Conservation (phyloP, 2,329 filamentous ascomycete genomes). For the Fusarium tanahbumbuense region DNA sequence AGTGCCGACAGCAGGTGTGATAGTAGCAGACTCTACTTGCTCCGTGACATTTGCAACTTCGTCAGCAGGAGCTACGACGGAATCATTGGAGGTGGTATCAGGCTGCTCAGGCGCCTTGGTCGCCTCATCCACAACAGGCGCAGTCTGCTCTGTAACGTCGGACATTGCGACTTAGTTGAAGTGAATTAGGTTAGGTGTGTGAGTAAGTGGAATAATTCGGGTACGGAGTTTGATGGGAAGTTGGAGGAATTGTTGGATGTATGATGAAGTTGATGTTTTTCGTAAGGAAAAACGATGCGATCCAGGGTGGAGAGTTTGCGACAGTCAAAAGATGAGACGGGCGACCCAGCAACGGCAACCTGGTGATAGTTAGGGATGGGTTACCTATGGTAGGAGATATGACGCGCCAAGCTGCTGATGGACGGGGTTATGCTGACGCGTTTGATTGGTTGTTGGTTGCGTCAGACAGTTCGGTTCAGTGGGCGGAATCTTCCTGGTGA, state of each 20-base stretch:
- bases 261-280: constrained; percentile 12
- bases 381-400: constrained; percentile 8
- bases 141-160: constrained; percentile 47
- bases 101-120: constrained; percentile 26
- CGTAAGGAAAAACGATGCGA: constrained; percentile 19
- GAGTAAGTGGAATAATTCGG: neutral
- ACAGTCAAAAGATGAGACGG: constrained; percentile 30
- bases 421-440: neutral
- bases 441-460: constrained; percentile 30
- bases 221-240: constrained; percentile 1
- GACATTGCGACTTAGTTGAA: constrained; percentile 42
- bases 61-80: constrained; percentile 7
- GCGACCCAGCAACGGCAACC: constrained; percentile 36
- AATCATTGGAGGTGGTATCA: constrained; percentile 4
- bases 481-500: neutral
- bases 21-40: constrained; percentile 35
- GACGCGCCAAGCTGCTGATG: constrained; percentile 36
- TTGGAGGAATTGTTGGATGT: neutral
- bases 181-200: neutral
- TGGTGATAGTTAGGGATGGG: constrained; percentile 6
- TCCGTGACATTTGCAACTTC: constrained; percentile 28
- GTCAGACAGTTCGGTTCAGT: neutral
- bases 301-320: constrained; percentile 38
- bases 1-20: constrained; percentile 30
- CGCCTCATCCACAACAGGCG: constrained; percentile 35